Evolutionary conservation across 345 rosid genomes (phyloP).

Genomic region (Brassica incana): DNA sequence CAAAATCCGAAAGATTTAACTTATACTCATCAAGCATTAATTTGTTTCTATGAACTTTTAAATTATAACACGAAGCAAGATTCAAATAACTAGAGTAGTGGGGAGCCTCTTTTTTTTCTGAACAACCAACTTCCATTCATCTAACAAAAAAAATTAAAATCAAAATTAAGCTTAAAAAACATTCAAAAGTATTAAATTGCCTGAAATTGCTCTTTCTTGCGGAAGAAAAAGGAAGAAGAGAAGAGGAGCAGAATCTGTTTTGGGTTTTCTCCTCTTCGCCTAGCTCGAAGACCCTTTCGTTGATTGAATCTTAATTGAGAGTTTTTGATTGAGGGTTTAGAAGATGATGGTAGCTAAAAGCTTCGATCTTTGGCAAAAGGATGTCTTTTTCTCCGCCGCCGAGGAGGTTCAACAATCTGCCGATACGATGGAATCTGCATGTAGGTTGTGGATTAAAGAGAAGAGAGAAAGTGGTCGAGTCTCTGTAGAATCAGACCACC

Average conservation of each 20-base stretch:
- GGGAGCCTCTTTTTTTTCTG: background rate
- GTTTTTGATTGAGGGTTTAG: constrained; percentile 7
- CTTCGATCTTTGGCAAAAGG: constrained; percentile 87
- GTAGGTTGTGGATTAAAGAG: constrained; percentile 67
- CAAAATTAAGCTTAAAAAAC: background rate
- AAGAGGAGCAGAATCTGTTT: background rate
- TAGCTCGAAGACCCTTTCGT: background rate
- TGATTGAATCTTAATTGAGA: background rate
- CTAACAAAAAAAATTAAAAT: too few species aligned
- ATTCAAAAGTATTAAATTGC: constrained; percentile 22
- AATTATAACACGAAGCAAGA: constrained; percentile 4
- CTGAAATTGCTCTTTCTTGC: constrained; percentile 13
- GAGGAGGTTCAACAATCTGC: constrained; percentile 94
- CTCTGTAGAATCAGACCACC: constrained; percentile 46
- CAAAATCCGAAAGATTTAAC: background rate
- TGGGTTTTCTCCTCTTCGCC: constrained; percentile 8
- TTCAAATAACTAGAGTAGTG: constrained; percentile 23
- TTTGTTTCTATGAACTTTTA: background rate
- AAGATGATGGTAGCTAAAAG: constrained; percentile 86
- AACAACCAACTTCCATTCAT: too few species aligned
- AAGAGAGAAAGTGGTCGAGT: constrained; percentile 45
- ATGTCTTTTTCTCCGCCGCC: constrained; percentile 85
- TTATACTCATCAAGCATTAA: background rate
- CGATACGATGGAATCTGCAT: constrained; percentile 47
- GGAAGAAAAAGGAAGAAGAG: constrained; percentile 15